Base-by-base conservation (phyloP, 768 basidiomycete genomes). In the Myochromella boudieri region DNA sequence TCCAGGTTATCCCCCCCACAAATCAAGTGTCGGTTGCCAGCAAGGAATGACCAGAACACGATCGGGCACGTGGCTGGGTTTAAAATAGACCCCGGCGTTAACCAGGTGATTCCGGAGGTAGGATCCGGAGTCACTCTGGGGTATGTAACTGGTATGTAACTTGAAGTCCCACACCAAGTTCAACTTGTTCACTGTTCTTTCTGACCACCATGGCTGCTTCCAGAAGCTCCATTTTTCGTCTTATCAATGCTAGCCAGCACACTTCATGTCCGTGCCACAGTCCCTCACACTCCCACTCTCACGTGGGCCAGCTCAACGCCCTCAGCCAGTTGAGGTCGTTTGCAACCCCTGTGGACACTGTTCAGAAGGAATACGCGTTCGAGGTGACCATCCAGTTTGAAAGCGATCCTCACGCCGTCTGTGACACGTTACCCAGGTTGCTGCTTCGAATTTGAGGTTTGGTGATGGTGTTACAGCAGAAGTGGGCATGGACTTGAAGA, bases 401-500 rank as follows among this genome's bases (percentile, higher is more conserved):
- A 24, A 27, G 15, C 20, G 9, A 17, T 33, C 1, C 38, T 31
- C 18, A n/a, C n/a, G n/a, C 8, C 2, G 32, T 15, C 22, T 20
- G 10, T 48, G 37, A 44, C 38, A 24, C 27, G 18, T 34, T 5
- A 11, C 6, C 18, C 48, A 91, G 88, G 82, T 93, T 34, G 86
- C 92, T 10, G 92, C 93, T 4, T 84, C 87, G 32, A 92, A 95
- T 65, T 67, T 95, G 50, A 74, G 92, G 40, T 95, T 95, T 59
- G 92, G 92, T 1, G 86, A 92, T 52, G 92, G 92, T 24, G 93
- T 92, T 27, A 94, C 92, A 3, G 75, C 76, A 29, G 92, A 95
- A 65, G 87, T 95, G 22, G 93, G 92, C 26, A 91, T 94, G 87
- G 93, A 94, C 65, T 76, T 95, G 57, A 88, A 87, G 76, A 95